Evolutionary conservation across 1,284 basidiomycete genomes (phyloP).

Genomic region (Trichosporon faecale): DNA sequence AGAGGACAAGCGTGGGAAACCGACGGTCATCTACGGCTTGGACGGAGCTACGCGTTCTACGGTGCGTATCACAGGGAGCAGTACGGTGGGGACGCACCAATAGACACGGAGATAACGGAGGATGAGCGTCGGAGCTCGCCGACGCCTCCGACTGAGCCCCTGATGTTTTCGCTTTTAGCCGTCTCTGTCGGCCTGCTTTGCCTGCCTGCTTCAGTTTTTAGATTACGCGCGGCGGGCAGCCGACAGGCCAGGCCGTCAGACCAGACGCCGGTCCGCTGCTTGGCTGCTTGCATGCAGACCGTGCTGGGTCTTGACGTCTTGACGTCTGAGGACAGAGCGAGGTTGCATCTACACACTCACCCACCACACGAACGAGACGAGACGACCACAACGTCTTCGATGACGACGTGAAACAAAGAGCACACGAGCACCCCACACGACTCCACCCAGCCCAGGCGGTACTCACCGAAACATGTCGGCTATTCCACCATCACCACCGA

Average conservation of each 20-base stretch:
- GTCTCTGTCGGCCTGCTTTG: neutral
- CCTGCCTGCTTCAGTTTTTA: neutral
- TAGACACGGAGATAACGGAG: slow-evolving; percentile 5
- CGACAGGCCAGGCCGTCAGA: no score
- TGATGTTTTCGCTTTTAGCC: slow-evolving; percentile 5
- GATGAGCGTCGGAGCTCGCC: neutral
- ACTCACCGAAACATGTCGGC: neutral
- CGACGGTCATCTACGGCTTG: neutral
- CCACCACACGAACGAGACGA: no score
- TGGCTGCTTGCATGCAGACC: neutral
- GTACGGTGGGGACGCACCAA: neutral
- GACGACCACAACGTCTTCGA: no score
- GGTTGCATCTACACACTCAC: neutral
- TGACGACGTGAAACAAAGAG: neutral
- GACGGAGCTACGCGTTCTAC: no score
- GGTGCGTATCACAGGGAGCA: neutral
- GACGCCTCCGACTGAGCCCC: no score
- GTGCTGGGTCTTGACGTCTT: neutral
- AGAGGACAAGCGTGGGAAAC: neutral
- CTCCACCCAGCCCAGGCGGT: neutral
- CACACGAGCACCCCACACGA: neutral
- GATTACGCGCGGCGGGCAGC: no score
- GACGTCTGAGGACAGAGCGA: neutral
- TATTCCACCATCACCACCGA: neutral
- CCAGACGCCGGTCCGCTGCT: neutral